phyloP scores from a whole-genome alignment of 768 basidiomycete species.

The Gloeostereum incarnatum region DNA sequence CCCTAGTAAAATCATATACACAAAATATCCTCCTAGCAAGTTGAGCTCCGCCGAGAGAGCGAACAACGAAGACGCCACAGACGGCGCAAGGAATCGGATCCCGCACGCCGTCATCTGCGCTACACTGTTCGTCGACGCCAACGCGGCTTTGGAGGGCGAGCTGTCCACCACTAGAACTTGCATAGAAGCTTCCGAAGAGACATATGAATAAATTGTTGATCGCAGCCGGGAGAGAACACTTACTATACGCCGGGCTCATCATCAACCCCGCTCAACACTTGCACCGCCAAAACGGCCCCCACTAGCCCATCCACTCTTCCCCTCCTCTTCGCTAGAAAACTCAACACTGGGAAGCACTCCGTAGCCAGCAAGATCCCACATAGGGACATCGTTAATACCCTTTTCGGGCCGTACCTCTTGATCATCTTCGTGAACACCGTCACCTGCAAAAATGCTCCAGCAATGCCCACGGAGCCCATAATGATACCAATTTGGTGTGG shows the following conservation, averaged over 20 bases:
- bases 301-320: not conserved
- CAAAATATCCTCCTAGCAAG: constrained; percentile 30
- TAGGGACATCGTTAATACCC: constrained; percentile 11
- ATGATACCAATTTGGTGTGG: constrained; percentile 45
- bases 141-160: constrained; percentile 36
- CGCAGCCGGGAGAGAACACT: not conserved
- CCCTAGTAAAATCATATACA: constrained; percentile 20
- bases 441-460: constrained; percentile 43
- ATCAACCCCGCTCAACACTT: constrained; percentile 17
- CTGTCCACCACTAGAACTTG: constrained; percentile 15
- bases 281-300: not conserved
- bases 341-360: not conserved
- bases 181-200: not conserved
- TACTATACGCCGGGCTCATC: not conserved
- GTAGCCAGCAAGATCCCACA: not conserved
- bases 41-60: constrained; percentile 32
- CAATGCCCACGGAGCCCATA: constrained; percentile 38
- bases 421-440: constrained; percentile 35
- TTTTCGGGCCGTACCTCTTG: constrained; percentile 36
- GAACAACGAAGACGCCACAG: constrained; percentile 36
- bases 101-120: constrained; percentile 18
- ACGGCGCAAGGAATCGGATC: constrained; percentile 35
- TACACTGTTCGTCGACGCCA: constrained; percentile 41
- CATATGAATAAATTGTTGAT: not conserved
- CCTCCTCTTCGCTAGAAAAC: not conserved